These are phyloP conservation scores for Kwoniella pini DNA, from an alignment of 768 basidiomycete species.

Conservation along the genomic window DNA sequence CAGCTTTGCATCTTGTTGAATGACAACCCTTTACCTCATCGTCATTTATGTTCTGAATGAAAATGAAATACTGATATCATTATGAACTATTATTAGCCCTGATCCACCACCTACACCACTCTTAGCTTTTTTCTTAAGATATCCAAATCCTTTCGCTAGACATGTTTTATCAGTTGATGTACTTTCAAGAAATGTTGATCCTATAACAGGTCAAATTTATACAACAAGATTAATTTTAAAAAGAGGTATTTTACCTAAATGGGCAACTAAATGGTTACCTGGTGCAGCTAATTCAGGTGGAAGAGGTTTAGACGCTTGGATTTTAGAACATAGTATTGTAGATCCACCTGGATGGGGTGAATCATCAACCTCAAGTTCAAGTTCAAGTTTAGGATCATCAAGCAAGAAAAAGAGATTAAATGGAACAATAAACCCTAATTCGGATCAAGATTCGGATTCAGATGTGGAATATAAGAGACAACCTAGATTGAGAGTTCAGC, in stretches of 20 bases:
- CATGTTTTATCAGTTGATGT: slow-evolving; percentile 97
- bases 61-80: neutral
- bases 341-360: slow-evolving; percentile 72
- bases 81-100: slow-evolving; percentile 57
- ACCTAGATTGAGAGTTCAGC: slow-evolving; percentile 65
- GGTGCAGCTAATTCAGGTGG: slow-evolving; percentile 56
- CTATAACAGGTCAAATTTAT: slow-evolving; percentile 67
- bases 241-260: slow-evolving; percentile 82
- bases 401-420: neutral
- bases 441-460: neutral
- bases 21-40: too few species aligned
- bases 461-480: slow-evolving; percentile 20
- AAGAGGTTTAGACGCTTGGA: slow-evolving; percentile 81
- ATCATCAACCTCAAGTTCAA: neutral
- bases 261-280: slow-evolving; percentile 78
- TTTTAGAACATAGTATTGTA: slow-evolving; percentile 91
- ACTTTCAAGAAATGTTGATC: slow-evolving; percentile 74
- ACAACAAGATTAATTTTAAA: slow-evolving; percentile 93
- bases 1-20: neutral
- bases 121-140: slow-evolving; percentile 89
- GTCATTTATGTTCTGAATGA: neutral
- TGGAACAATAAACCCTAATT: neutral
- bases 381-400: neutral
- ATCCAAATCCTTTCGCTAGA: slow-evolving; percentile 90
- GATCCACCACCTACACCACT: slow-evolving; percentile 93